A percentile compares a stretch with the other conserved stretches of the same genome.
phyloP scores from a whole-genome alignment of 1,139 yeast genomes.

The Taphrina flavorubra region DNA sequence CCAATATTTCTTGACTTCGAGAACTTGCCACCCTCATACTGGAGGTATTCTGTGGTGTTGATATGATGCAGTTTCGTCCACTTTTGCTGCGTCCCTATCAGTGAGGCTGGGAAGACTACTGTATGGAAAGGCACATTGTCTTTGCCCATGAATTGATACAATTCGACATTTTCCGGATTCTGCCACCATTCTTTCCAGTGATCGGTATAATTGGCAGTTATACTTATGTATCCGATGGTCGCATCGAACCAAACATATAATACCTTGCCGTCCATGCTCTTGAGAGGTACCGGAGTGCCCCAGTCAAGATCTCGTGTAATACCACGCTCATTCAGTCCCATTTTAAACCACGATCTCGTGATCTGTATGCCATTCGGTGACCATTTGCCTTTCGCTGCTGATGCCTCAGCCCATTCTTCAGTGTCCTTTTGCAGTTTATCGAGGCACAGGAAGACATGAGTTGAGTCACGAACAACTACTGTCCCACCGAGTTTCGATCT shows the following conservation, averaged over 20 bases:
- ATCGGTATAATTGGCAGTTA: constrained; percentile 89
- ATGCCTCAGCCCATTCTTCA: constrained; percentile 70
- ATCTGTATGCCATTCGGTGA: constrained; percentile 86
- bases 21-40: constrained; percentile 96
- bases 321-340: constrained; percentile 92
- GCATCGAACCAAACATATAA: constrained; percentile 99
- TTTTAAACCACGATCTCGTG: constrained; percentile 90
- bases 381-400: constrained; percentile 81
- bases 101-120: constrained; percentile 93
- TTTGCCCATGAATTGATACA: constrained; percentile 98
- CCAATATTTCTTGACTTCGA: constrained; percentile 96
- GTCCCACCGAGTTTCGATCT: constrained; percentile 90
- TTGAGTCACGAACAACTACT: constrained; percentile 80
- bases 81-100: constrained; percentile 80
- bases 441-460: constrained; percentile 81
- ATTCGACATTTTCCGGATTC: constrained; percentile 78
- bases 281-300: constrained; percentile 98
- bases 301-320: constrained; percentile 95
- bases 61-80: constrained; percentile 94
- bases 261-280: constrained; percentile 77
- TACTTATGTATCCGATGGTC: constrained; percentile 91
- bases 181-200: constrained; percentile 92
- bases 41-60: constrained; percentile 93
- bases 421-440: constrained; percentile 81
- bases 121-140: constrained; percentile 99